Conservation (phyloP, 1,284 basidiomycete species). For the Puccinia triticina region DNA sequence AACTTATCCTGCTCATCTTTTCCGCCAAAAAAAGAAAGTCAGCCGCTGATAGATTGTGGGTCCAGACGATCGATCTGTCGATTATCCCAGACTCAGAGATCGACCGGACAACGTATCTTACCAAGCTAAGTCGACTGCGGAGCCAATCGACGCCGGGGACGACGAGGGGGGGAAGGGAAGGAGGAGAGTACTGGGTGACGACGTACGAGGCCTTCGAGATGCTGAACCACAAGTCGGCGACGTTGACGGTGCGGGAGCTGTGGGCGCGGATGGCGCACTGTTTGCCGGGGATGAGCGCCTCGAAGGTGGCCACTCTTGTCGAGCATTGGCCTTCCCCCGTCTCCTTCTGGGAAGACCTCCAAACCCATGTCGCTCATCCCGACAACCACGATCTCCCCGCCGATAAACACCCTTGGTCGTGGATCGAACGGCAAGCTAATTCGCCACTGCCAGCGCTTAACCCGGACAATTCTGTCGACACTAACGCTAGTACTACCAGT, state of each 20-base stretch:
- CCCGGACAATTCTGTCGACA: neutral
- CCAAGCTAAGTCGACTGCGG: conserved; percentile 61
- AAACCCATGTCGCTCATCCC: neutral
- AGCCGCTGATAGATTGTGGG: neutral
- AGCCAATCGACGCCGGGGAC: neutral
- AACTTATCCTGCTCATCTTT: neutral
- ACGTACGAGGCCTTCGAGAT: conserved; percentile 63
- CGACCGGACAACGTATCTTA: conserved; percentile 60
- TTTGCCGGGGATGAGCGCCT: conserved; percentile 64
- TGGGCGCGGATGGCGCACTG: conserved; percentile 65
- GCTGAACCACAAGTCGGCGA: conserved; percentile 64
- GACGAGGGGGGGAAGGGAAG: conserved; percentile 17
- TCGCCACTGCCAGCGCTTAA: neutral
- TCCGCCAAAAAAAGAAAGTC: conserved; percentile 8
- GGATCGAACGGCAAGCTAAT: conserved; percentile 21
- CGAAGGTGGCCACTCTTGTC: conserved; percentile 64
- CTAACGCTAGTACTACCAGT: no score
- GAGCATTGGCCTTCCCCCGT: conserved; percentile 63
- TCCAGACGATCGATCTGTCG: conserved; percentile 58
- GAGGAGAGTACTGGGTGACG: conserved; percentile 61
- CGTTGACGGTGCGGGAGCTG: conserved; percentile 62
- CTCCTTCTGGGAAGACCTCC: conserved; percentile 60
- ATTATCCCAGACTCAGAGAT: conserved; percentile 63
- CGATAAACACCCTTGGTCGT: conserved; percentile 24
- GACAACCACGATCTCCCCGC: neutral